Evolutionary conservation across 2,329 filamentous ascomycete genomes (phyloP).

Genomic region (Aspergillus novoparasiticus): DNA sequence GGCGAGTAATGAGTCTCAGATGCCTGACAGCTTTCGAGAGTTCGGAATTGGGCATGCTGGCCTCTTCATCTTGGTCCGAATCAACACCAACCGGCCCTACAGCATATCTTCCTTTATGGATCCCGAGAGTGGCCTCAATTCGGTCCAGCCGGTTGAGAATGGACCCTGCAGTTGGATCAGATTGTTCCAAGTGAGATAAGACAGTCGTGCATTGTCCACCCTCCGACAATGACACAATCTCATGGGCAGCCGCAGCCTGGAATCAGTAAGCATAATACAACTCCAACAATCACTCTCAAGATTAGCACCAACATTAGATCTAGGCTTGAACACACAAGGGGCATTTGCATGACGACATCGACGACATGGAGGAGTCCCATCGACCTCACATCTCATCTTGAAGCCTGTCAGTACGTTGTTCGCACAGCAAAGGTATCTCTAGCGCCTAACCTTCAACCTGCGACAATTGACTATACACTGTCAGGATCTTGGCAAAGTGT

Average conservation of each 20-base stretch:
- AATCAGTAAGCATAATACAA: not conserved
- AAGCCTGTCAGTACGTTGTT: slow-evolving; percentile 7
- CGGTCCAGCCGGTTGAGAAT: slow-evolving; percentile 28
- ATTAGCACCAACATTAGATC: slow-evolving; percentile 29
- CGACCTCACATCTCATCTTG: slow-evolving; percentile 36
- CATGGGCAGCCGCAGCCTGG: slow-evolving; percentile 30
- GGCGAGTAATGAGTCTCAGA: slow-evolving; percentile 26
- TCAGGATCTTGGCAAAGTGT: slow-evolving; percentile 14
- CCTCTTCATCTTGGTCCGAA: slow-evolving; percentile 19
- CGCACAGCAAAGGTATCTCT: not conserved
- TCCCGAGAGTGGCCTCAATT: slow-evolving; percentile 28
- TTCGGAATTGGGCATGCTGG: slow-evolving; percentile 16
- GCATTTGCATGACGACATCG: slow-evolving; percentile 28
- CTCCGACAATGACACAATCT: slow-evolving; percentile 16
- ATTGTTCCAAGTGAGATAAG: slow-evolving; percentile 6
- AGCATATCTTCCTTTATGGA: slow-evolving; percentile 15
- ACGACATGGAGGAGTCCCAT: slow-evolving; percentile 31
- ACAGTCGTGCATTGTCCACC: slow-evolving; percentile 11
- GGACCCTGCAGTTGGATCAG: slow-evolving; percentile 20
- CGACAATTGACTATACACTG: slow-evolving; percentile 31
- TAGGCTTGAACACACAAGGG: slow-evolving; percentile 31
- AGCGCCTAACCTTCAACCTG: slow-evolving; percentile 27
- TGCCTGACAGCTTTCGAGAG: slow-evolving; percentile 27
- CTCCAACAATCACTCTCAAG: not conserved
- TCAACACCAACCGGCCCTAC: slow-evolving; percentile 4